phyloP scores from a whole-genome alignment of 2,329 filamentous ascomycete genomes.

The Dactylonectria macrodidyma region DNA sequence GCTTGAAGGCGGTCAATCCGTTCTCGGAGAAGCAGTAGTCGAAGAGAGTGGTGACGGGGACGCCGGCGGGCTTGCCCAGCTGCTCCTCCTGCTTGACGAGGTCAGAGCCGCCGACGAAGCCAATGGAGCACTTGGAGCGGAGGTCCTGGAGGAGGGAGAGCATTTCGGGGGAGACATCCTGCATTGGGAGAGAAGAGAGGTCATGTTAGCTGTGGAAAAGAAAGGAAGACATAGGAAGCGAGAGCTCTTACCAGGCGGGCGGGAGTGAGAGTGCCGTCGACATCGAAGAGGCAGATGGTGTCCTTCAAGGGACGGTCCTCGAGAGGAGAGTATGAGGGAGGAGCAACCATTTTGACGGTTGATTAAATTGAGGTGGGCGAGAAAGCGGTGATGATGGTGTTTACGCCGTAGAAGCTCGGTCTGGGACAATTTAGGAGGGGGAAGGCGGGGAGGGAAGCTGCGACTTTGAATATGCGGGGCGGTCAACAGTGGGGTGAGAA shows the following conservation, averaged over 20 bases:
- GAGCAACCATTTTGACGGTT: slow-evolving; percentile 57
- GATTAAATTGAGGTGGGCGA: neutral
- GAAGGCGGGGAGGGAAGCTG: slow-evolving; percentile 26
- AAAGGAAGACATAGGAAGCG: neutral
- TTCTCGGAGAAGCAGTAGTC: slow-evolving; percentile 99
- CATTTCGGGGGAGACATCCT: slow-evolving; percentile 85
- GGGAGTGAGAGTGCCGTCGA: slow-evolving; percentile 91
- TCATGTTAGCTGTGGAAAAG: slow-evolving; percentile 3
- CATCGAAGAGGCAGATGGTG: slow-evolving; percentile 96
- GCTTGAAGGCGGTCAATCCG: slow-evolving; percentile 90
- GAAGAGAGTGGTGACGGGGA: slow-evolving; percentile 87
- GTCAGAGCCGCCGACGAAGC: slow-evolving; percentile 94
- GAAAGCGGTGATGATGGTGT: slow-evolving; percentile 1
- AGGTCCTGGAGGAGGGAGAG: slow-evolving; percentile 83
- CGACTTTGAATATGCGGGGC: slow-evolving; percentile 22
- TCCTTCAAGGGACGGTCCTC: slow-evolving; percentile 89
- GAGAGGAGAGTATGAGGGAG: slow-evolving; percentile 77
- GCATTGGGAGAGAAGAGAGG: slow-evolving; percentile 14
- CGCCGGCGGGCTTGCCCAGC: slow-evolving; percentile 75
- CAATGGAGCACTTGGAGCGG: slow-evolving; percentile 90
- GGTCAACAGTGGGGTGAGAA: slow-evolving; percentile 25
- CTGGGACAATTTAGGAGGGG: slow-evolving; percentile 24
- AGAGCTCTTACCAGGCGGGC: slow-evolving; percentile 77
- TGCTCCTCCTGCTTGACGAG: slow-evolving; percentile 96
- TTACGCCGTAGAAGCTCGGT: slow-evolving; percentile 17